Evolutionary conservation across 2,329 filamentous ascomycete genomes (phyloP).

Genomic region (Colletotrichum tropicicola): DNA sequence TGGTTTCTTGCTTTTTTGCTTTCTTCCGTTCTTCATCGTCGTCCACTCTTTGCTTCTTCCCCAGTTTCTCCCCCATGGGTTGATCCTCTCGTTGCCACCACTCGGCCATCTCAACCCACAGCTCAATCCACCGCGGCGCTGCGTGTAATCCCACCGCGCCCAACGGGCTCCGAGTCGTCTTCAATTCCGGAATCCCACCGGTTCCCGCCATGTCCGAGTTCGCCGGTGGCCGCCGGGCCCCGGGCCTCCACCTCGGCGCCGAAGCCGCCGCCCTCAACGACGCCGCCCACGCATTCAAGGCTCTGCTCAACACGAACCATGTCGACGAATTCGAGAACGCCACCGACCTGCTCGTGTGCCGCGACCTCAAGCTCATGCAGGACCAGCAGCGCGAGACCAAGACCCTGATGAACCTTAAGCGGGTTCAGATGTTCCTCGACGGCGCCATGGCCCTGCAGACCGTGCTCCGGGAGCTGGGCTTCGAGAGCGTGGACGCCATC

Average conservation of each 20-base stretch:
- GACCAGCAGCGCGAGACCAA: slow-evolving; percentile 35
- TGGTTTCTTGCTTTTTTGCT: neutral
- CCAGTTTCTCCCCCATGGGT: neutral
- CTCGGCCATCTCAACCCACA: neutral
- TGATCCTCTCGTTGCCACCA: neutral
- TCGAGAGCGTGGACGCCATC: slow-evolving; percentile 27
- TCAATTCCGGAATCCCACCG: neutral
- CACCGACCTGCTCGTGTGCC: slow-evolving; percentile 32
- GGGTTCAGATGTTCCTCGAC: slow-evolving; percentile 36
- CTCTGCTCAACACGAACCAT: slow-evolving; percentile 28
- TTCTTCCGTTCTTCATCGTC: too few species aligned
- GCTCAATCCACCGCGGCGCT: neutral
- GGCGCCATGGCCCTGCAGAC: slow-evolving; percentile 33
- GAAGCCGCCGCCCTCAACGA: slow-evolving; percentile 3
- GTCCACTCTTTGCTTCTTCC: neutral
- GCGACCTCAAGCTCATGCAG: slow-evolving; percentile 36
- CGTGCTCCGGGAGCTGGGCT: neutral
- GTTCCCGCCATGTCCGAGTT: slow-evolving; percentile 9
- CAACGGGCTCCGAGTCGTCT: slow-evolving; percentile 1
- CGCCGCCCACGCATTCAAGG: slow-evolving; percentile 26
- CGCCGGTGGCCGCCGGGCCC: neutral
- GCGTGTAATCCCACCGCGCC: neutral
- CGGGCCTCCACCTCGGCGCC: neutral
- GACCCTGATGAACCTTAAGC: slow-evolving; percentile 38
- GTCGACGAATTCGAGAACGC: slow-evolving; percentile 31